Base-by-base conservation (phyloP, 75 land plant species). In the Sequoia sempervirens region DNA sequence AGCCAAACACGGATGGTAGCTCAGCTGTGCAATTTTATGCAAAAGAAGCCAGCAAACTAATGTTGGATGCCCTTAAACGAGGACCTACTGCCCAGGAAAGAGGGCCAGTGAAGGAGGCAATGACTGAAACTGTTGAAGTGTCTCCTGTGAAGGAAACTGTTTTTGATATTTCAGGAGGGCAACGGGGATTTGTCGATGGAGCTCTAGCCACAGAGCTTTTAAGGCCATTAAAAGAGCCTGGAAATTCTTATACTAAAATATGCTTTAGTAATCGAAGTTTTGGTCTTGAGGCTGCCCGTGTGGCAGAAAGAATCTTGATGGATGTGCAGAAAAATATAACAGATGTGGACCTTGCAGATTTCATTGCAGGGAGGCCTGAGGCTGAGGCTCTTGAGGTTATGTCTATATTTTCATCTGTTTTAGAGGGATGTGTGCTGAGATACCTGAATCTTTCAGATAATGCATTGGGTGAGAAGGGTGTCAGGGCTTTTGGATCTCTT, bases 381-480 rank as follows among this genome's bases (percentile, higher is more conserved):
- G 90, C 82, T 23, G 99, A 96, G 84, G 99, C 99, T 47, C 92
- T 93, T 40, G 90, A 95, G 74, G 99, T 94, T 40, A 96, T 97
- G 97, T 84, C 81, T 28, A 90, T 91, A 23, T 91, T 97, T 74
- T 89, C 99, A 26, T 81, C 83, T 45, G 92, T 96, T 18, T 83
- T 97, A 58, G 93, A 93, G 85, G 98, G 96, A 38, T 89, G 91
- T 68, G 79, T 84, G 32, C 86, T 97, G 72, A 94, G 81, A 85
- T 92, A 85, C 74, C 80, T 97, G 52, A 90, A 97, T 75, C 88
- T 97, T 32, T 97, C 99, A 53, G 90, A 97, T 83, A 97, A 97
- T 91, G 99, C 99, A 17, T 89, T 97, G 56, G 99, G 99, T 11
- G 99, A 97, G 90, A 97, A 97, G 85, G 99, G 94, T 64, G 92